Conservation (phyloP, 2,329 filamentous ascomycete genomes). For the Pseudogymnoascus pannorum region DNA sequence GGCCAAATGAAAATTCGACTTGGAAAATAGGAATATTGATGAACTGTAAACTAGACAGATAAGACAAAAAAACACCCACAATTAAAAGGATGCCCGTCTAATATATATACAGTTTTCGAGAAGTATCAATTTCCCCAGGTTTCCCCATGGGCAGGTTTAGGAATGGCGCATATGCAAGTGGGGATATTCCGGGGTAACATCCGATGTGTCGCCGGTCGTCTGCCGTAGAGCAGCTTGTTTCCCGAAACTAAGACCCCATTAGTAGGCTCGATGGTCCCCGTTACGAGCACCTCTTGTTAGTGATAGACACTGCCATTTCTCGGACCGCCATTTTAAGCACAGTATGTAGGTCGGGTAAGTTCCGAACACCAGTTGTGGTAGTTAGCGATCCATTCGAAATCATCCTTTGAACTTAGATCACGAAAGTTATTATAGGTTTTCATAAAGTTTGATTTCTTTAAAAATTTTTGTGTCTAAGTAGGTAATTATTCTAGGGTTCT, state of each 20-base stretch:
- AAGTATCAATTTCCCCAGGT: neutral
- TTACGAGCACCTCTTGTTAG: neutral
- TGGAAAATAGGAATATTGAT: neutral
- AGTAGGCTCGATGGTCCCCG: neutral
- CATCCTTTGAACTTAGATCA: no score
- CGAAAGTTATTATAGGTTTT: no score
- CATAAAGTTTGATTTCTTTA: no score
- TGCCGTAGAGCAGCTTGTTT: no score
- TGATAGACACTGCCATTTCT: no score
- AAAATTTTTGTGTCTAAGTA: neutral
- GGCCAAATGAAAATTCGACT: neutral
- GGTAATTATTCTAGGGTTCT: neutral
- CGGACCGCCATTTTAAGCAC: no score
- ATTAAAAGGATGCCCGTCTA: neutral
- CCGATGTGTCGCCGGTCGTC: no score
- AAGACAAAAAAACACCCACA: neutral
- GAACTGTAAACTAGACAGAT: neutral
- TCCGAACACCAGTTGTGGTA: no score
- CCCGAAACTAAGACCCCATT: neutral
- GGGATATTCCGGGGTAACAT: no score
- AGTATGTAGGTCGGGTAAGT: no score
- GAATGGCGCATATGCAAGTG: neutral
- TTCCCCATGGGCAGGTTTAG: neutral
- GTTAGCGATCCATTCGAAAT: no score
- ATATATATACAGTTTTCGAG: neutral